Percentiles rank a stretch among this genome's conserved stretches.
phyloP scores from a whole-genome alignment of 1,284 basidiomycete genomes.

The Ceratobasidium sp. region DNA sequence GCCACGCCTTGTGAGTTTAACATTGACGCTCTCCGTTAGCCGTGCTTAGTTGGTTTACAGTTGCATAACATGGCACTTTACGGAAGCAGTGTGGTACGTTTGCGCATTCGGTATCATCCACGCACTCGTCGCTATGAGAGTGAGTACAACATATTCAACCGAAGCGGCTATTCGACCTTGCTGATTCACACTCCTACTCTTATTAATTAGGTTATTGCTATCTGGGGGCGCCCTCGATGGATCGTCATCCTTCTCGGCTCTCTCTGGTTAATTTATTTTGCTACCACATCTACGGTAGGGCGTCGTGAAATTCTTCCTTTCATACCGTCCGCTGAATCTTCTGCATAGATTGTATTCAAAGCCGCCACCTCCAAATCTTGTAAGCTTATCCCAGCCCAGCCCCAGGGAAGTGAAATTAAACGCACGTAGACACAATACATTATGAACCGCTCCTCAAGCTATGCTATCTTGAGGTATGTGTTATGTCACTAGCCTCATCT shows the following conservation, averaged over 20 bases:
- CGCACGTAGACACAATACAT: conserved; percentile 3
- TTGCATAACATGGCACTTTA: conserved; percentile 36
- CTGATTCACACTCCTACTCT: not conserved
- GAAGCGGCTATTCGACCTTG: not conserved
- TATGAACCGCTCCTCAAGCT: conserved; percentile 29
- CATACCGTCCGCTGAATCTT: too few relatives aligned
- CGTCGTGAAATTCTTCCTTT: too few relatives aligned
- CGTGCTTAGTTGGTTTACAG: not conserved
- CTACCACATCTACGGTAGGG: conserved; percentile 13
- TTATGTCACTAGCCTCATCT: not conserved
- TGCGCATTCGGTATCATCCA: conserved; percentile 32
- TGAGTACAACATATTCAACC: conserved; percentile 13
- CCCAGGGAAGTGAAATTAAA: not conserved
- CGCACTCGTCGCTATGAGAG: conserved; percentile 33
- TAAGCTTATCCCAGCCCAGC: not conserved
- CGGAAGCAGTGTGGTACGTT: conserved; percentile 31
- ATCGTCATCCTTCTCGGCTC: conserved; percentile 17
- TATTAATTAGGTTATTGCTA: conserved; percentile 11
- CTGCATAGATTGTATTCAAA: not conserved
- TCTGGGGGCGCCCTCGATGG: conserved; percentile 34
- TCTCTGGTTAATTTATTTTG: conserved; percentile 27
- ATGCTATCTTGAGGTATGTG: conserved; percentile 34
- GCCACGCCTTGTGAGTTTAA: conserved; percentile 17
- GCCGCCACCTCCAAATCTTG: conserved; percentile 2
- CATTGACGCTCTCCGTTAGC: not conserved